Base-by-base conservation (phyloP, 495 filamentous ascomycete species). In the Astrothelium macrocarpum region DNA sequence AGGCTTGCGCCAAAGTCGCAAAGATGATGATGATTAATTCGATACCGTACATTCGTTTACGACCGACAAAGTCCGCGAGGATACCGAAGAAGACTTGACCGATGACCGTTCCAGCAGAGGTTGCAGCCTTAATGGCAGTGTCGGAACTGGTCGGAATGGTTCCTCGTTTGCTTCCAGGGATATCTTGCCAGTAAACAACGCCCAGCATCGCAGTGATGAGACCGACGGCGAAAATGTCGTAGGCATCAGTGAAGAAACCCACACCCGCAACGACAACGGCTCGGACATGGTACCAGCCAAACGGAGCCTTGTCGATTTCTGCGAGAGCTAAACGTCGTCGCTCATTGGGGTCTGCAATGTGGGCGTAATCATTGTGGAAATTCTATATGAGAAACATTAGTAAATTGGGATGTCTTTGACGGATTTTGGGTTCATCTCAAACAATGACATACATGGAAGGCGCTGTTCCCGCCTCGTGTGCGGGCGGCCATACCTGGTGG, bases 11-110 rank as follows among this genome's bases (percentile, higher is more conserved):
- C 49, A 95, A 76, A 23, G 90, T 94, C 7, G 89, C 87, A 65
- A 89, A 82, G 72, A 95, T 95, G 74, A 95, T 94, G 67, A 96
- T 76, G 70, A 94, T 90, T 66, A 95, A 76, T 73, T 95, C 91
- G 56, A 94, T 78, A 53, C 91, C 91, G 74, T 96, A 96, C 86
- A 95, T 93, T 60, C 77, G 81, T 79, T 90, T 90, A 60, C 90
- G 85, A 59, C 90, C 88, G 62, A 91, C 81, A 28, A 85, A 76
- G 78, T 95, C 91, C 26, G 90, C 91, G 14, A 93, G 77, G 73
- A 81, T 85, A 61, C 91, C 91, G 70, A 96, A 95, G 64, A 81
- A 81, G 28, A 95, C 73, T 75, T 95, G 91, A 49, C 91, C 91
- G 64, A 95, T 76, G 65, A 95, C 89, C 28, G 90, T 95, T 49